A percentile compares a stretch with the other conserved stretches of the same genome.
phyloP scores from a whole-genome alignment of 2,329 filamentous ascomycete genomes.

The Fusarium sp. region DNA sequence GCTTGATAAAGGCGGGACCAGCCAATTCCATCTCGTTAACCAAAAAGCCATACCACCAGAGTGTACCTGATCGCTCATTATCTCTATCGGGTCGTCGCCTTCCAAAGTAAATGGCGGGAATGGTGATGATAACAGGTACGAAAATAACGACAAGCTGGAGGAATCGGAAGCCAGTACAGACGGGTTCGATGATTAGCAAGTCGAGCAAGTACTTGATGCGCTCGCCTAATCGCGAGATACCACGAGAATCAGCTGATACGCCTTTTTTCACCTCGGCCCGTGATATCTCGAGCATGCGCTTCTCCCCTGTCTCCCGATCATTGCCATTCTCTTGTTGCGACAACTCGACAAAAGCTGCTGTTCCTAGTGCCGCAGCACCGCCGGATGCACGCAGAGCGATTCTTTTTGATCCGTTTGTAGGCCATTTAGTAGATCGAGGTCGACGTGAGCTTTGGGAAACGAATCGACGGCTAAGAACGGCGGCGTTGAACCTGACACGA shows the following conservation, averaged over 20 bases:
- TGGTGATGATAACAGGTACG: constrained; percentile 85
- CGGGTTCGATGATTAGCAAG: constrained; percentile 82
- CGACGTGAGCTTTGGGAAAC: constrained; percentile 47
- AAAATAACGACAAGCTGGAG: constrained; percentile 90
- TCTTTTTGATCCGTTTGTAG: constrained; percentile 33
- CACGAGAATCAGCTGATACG: constrained; percentile 73
- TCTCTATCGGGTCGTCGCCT: constrained; percentile 72
- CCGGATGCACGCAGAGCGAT: constrained; percentile 58
- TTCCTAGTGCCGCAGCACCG: constrained; percentile 63
- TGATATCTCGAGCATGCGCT: constrained; percentile 88
- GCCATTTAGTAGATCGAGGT: constrained; percentile 49
- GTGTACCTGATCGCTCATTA: constrained; percentile 82
- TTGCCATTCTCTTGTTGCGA: constrained; percentile 68
- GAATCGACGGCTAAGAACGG: constrained; percentile 42
- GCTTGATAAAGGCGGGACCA: constrained; percentile 97
- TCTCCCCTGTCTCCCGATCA: constrained; percentile 77
- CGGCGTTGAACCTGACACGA: constrained; percentile 17
- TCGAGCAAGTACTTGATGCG: constrained; percentile 78
- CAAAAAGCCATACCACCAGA: constrained; percentile 96
- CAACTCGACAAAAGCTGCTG: constrained; percentile 70
- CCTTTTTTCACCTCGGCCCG: constrained; percentile 81
- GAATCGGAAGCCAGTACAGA: constrained; percentile 90
- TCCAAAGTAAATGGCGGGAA: constrained; percentile 88
- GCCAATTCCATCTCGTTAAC: constrained; percentile 92
- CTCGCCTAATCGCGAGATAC: constrained; percentile 71